Base-by-base conservation (phyloP, 2,329 filamentous ascomycete species). In the Aspergillus carbonarius region DNA sequence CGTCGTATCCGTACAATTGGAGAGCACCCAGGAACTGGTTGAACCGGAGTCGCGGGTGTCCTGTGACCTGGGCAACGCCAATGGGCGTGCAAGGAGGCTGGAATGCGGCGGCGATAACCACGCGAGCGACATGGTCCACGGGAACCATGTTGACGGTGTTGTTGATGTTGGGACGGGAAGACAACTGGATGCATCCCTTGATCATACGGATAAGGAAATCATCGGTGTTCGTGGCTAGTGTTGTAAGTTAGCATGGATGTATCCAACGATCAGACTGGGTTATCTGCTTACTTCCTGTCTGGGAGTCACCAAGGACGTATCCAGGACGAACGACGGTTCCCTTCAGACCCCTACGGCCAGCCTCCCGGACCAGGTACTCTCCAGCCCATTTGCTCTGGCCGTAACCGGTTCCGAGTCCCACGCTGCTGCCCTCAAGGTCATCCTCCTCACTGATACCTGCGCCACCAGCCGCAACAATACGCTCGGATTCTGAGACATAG, bases 121-220 rank as follows among this genome's bases (percentile, higher is more conserved):
- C 85, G n/a, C 85, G 83, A 1, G 88, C 85, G 35, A 97, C 92
- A 65, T 96, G 91, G 62, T 87, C 86, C 25, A 96, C 92, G 0
- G 93, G 93, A 0, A 96, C 90, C 74, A 88, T 86, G 78, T 97
- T 98, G 74, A 97, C 86, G 0, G 91, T 91, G 79, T 96, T 98
- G 72, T 82, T 76, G 66, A 97, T 96, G 65, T 85, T 83, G 1
- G 93, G 93, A 0, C 91, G 83, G 2, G 82, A 81, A 2, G 79
- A 79, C 2, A 97, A 81, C 75, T 98, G 93, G 52, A 96, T 80
- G 68, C 92, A 96, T 58, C 92, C 93, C 78, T 97, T 96, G 57
- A 88, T 78, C 77, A 97, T 85, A 39, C 93, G 86, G 63, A 96
- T 84, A 6, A 98, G 78, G 80, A 97, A 98, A 75, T 97, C 93